Evolutionary conservation across 768 basidiomycete species (phyloP), one percentile per base, ranked within the genome.

Genomic region (Boletus rex-veris): DNA sequence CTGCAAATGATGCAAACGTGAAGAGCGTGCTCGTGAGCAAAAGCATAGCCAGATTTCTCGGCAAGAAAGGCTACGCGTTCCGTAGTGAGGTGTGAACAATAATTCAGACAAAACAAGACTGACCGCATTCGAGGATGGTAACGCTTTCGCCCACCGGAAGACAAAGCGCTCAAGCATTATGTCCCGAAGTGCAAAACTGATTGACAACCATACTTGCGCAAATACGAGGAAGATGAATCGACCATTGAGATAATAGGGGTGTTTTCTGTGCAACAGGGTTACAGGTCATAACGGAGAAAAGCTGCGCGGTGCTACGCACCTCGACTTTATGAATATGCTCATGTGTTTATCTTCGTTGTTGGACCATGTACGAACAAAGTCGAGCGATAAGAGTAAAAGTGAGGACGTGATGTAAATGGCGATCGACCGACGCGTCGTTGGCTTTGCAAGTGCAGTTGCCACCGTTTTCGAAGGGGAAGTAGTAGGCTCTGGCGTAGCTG

Each of bases 171-270:
- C 87, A 1, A 79, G 73, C 68, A 88, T 77, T n/a, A 84, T 67
- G 33, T 80, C 82, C 7, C 88, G 77, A 19, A 86, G 64, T 2
- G 76, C 68, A 56, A 78, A 88, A 3, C 74, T 71, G 7, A 71
- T 40, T 0, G 81, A 80, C 9, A 78, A 61, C 39, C 71, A 70
- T 3, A 75, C 10, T 63, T 90, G 88, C 0, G 81, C 76, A 44
- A 80, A 58, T 24, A 81, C 48, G 16, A 88, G 65, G 63, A 86
- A 87, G 8, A 90, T 57, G 6, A 88, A 70, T 16, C 81, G 80
- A 1, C 86, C 86, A 49, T 89, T 89, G 19, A 90, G 74, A 61
- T 88, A 84, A 58, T 82, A 80, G 0, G 86, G 87, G 55, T 90
- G 86, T 69, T 86, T 89, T 62, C 87, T 89, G 56, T 42, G n/a